These are phyloP conservation scores for Leptoxyphium fumago DNA, from an alignment of 2,329 filamentous ascomycete species.

Conservation along the genomic window DNA sequence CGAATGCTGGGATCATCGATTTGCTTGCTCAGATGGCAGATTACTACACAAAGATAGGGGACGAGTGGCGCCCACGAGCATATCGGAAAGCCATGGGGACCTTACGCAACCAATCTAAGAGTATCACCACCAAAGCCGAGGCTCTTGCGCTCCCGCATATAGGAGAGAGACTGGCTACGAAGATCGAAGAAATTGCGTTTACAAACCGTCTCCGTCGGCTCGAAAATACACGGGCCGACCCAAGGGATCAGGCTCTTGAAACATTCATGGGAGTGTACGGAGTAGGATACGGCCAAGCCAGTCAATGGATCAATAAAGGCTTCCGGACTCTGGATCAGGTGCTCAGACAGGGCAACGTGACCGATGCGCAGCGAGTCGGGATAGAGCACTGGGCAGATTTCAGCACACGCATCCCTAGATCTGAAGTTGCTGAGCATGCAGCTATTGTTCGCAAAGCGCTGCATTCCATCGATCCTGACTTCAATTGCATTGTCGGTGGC, in stretches of 20 bases:
- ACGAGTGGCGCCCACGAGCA: slow-evolving; percentile 60
- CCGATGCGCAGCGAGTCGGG: slow-evolving; percentile 56
- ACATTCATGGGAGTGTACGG: slow-evolving; percentile 68
- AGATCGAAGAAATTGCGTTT: slow-evolving; percentile 77
- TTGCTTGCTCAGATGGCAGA: slow-evolving; percentile 64
- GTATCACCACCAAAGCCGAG: slow-evolving; percentile 54
- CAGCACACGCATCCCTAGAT: slow-evolving; percentile 59
- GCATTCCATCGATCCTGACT: slow-evolving; percentile 42
- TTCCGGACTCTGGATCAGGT: slow-evolving; percentile 63
- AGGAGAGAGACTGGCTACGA: slow-evolving; percentile 58
- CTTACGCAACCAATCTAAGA: slow-evolving; percentile 48
- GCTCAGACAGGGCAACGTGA: slow-evolving; percentile 44
- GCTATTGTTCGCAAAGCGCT: slow-evolving; percentile 47
- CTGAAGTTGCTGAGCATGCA: slow-evolving; percentile 58
- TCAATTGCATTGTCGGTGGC: slow-evolving; percentile 63
- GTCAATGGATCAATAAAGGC: slow-evolving; percentile 62
- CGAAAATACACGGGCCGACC: slow-evolving; percentile 54
- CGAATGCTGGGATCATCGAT: slow-evolving; percentile 62
- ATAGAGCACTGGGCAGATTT: slow-evolving; percentile 72
- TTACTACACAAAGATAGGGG: slow-evolving; percentile 60
- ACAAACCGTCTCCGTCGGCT: slow-evolving; percentile 59
- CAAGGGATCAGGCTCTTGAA: slow-evolving; percentile 48
- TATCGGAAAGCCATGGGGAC: slow-evolving; percentile 68
- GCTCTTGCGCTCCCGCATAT: slow-evolving; percentile 54
- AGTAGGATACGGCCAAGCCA: slow-evolving; percentile 55